phyloP scores from a whole-genome alignment of 768 basidiomycete species.

The Cystobasidiopsis lactophilus region DNA sequence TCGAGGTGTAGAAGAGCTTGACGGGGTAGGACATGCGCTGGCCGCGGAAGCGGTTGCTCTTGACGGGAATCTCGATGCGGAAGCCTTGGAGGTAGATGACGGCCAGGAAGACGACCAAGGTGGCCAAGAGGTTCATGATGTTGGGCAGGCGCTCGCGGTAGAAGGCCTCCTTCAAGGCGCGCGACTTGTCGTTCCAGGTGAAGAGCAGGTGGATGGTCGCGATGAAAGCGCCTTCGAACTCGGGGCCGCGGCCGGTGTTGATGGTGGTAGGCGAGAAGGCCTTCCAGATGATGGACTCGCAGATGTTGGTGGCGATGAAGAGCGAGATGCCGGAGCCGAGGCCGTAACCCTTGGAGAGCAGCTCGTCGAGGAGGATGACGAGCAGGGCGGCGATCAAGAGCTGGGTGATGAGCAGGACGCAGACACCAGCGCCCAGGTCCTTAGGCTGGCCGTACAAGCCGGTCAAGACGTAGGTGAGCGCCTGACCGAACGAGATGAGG shows the following conservation, averaged over 20 bases:
- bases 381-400: constrained; percentile 82
- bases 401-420: constrained; percentile 87
- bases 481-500: constrained; percentile 86
- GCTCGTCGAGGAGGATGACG: constrained; percentile 93
- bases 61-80: constrained; percentile 94
- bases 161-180: constrained; percentile 91
- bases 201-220: constrained; percentile 92
- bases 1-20: constrained; percentile 95
- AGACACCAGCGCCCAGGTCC: constrained; percentile 88
- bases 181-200: constrained; percentile 95
- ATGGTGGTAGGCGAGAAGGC: constrained; percentile 95
- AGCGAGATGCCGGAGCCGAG: constrained; percentile 95
- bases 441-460: constrained; percentile 87
- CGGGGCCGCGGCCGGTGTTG: constrained; percentile 93
- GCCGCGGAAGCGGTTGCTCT: constrained; percentile 88
- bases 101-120: constrained; percentile 68
- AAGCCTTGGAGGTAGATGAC: constrained; percentile 99
- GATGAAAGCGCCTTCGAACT: constrained; percentile 92
- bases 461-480: constrained; percentile 87
- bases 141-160: constrained; percentile 93
- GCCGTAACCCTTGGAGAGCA: constrained; percentile 96
- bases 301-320: constrained; percentile 99
- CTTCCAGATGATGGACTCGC: constrained; percentile 98
- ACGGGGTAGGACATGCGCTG: constrained; percentile 86
- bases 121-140: constrained; percentile 89